Conservation (phyloP, 306 rosid genomes). For the Malus sieversii region DNA sequence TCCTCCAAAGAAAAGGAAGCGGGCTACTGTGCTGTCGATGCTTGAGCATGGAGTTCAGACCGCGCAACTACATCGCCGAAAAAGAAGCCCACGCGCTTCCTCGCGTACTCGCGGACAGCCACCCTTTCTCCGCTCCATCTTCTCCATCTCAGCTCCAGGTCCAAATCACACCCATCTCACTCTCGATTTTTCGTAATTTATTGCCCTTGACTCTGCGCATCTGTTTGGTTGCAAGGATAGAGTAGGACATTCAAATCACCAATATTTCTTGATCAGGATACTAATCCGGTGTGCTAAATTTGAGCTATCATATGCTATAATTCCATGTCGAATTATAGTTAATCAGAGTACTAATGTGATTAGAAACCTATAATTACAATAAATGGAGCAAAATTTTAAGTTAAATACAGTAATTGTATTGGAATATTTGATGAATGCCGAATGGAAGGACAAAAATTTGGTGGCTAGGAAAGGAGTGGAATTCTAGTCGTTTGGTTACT, state of each 20-base stretch:
- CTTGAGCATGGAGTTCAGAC: constrained; percentile 71
- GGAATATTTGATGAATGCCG: background rate
- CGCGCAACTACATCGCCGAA: constrained; percentile 60
- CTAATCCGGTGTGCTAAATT: too few species aligned
- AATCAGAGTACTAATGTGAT: background rate
- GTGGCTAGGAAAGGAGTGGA: too few species aligned
- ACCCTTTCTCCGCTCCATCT: constrained; percentile 47
- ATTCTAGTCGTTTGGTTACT: too few species aligned
- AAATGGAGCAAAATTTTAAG: background rate
- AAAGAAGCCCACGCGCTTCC: constrained; percentile 48
- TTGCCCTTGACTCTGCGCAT: background rate
- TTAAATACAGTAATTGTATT: background rate
- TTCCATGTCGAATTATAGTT: background rate
- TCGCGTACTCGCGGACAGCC: constrained; percentile 41
- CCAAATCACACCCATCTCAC: background rate
- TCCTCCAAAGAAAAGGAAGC: background rate
- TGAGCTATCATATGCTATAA: background rate
- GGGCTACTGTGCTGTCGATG: background rate
- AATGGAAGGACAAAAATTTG: background rate
- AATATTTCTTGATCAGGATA: background rate
- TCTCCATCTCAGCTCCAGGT: constrained; percentile 44
- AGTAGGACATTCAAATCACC: background rate
- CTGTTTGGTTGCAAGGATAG: constrained; percentile 19
- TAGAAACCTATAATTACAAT: background rate
- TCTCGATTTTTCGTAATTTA: background rate